Evolutionary conservation across 768 basidiomycete species (phyloP).

Genomic region (Phallus indusiatus): DNA sequence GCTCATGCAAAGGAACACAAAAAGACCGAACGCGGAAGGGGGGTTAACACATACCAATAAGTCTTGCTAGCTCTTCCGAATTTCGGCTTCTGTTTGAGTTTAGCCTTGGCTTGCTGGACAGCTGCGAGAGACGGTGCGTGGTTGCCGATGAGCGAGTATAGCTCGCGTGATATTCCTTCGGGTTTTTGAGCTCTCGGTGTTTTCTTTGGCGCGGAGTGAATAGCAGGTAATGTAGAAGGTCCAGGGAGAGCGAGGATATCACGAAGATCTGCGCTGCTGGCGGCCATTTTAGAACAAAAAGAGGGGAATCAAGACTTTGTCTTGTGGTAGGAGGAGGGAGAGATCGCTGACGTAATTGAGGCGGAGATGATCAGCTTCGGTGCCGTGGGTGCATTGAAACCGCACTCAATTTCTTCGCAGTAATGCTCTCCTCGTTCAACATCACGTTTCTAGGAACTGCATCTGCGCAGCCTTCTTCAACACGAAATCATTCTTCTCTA

Average conservation of each 20-base stretch:
- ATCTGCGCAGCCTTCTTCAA: slow-evolving; percentile 71
- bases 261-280: slow-evolving; percentile 64
- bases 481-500: slow-evolving; percentile 68
- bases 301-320: neutral
- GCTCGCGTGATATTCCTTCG: slow-evolving; percentile 86
- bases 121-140: slow-evolving; percentile 79
- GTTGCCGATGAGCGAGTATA: slow-evolving; percentile 92
- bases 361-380: too few relatives aligned
- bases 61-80: slow-evolving; percentile 52
- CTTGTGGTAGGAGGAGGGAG: neutral
- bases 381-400: neutral
- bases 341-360: neutral
- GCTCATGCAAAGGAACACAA: too few relatives aligned
- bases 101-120: slow-evolving; percentile 61
- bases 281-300: slow-evolving; percentile 10
- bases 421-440: slow-evolving; percentile 18
- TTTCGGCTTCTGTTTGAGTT: slow-evolving; percentile 80
- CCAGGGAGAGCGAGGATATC: slow-evolving; percentile 64
- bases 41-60: slow-evolving; percentile 61
- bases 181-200: slow-evolving; percentile 48
- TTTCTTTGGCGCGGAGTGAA: slow-evolving; percentile 44
- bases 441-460: slow-evolving; percentile 76
- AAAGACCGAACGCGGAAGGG: too few relatives aligned
- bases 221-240: slow-evolving; percentile 29
- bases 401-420: neutral